Evolutionary conservation across 2,329 filamentous ascomycete genomes (phyloP).

Genomic region (Emmonsia crescens): DNA sequence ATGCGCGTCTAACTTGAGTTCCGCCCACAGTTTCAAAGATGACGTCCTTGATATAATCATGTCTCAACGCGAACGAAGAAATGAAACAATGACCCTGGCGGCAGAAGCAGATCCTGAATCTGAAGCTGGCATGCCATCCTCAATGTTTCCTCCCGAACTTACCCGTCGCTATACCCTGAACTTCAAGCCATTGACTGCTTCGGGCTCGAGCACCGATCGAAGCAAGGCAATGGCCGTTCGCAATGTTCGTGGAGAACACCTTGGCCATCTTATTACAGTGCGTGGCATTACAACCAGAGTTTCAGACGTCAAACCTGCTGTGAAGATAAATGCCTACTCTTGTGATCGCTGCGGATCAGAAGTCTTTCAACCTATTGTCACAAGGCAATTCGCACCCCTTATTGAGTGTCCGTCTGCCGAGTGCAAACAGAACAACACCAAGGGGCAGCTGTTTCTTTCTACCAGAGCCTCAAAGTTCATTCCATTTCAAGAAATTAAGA

Average conservation of each 20-base stretch:
- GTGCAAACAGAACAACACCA: slow-evolving; percentile 80
- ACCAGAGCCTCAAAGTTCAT: slow-evolving; percentile 95
- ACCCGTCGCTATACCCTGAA: slow-evolving; percentile 90
- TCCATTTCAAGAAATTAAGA: slow-evolving; percentile 96
- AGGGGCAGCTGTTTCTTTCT: slow-evolving; percentile 85
- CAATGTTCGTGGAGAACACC: slow-evolving; percentile 82
- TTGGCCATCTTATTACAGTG: slow-evolving; percentile 87
- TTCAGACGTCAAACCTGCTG: slow-evolving; percentile 92
- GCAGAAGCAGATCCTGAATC: slow-evolving; percentile 51
- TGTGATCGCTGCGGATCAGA: slow-evolving; percentile 95
- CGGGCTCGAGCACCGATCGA: slow-evolving; percentile 52
- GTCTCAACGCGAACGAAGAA: slow-evolving; percentile 77
- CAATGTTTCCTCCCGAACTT: slow-evolving; percentile 82
- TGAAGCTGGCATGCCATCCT: slow-evolving; percentile 50
- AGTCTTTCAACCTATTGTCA: slow-evolving; percentile 90
- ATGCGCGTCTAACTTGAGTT: slow-evolving; percentile 18
- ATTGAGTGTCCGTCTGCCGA: slow-evolving; percentile 80
- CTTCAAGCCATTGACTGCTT: slow-evolving; percentile 81
- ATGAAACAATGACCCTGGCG: slow-evolving; percentile 61
- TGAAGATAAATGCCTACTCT: slow-evolving; percentile 96
- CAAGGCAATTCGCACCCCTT: slow-evolving; percentile 82
- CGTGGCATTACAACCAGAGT: slow-evolving; percentile 90
- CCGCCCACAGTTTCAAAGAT: slow-evolving; percentile 68
- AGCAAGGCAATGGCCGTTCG: slow-evolving; percentile 73
- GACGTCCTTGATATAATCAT: slow-evolving; percentile 96